Base-by-base conservation (phyloP, 78 protist genomes). In the Emiliania huxleyi region DNA sequence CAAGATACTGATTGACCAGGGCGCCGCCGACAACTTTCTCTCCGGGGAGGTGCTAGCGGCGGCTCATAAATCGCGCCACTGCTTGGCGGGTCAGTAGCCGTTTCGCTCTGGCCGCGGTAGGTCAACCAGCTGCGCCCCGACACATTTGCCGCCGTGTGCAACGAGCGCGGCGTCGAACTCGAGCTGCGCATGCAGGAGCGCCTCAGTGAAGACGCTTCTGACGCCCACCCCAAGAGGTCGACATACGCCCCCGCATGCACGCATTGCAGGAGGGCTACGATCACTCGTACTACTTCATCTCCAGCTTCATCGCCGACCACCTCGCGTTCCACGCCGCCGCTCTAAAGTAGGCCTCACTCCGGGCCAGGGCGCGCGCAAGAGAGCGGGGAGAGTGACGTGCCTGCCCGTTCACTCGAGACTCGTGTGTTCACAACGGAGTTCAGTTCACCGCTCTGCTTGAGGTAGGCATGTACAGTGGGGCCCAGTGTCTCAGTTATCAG, bases 221-320 rank as follows among this genome's bases (percentile, higher is more conserved):
- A n/a, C n/a, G n/a, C n/a, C n/a, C n/a, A n/a, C n/a, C n/a, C n/a
- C n/a, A n/a, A n/a, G n/a, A n/a, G n/a, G n/a, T n/a, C n/a, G n/a
- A n/a, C n/a, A n/a, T n/a, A n/a, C n/a, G n/a, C n/a, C n/a, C n/a
- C n/a, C n/a, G n/a, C n/a, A n/a, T n/a, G n/a, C n/a, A n/a, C n/a
- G n/a, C n/a, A n/a, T n/a, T n/a, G n/a, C n/a, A n/a, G 1, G 90
- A 42, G 21, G 94, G 94, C 44, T 92, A 81, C 55, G 94, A 83
- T 90, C 94, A 92, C 71, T 77, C 91, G 1, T 92, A 79, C 94
- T 48, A 22, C 90, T 92, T 92, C 90, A 44, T 92, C 43, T 22
- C 94, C 46, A 45, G 35, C 49, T 92, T 92, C 75, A 44, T 92
- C 90, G 94, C 4, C 48, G 94, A 92, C 26, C 94, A 92, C 90